These are phyloP conservation scores for Daedaleopsis nitida DNA, from an alignment of 768 basidiomycete genomes.

Conservation along the genomic window DNA sequence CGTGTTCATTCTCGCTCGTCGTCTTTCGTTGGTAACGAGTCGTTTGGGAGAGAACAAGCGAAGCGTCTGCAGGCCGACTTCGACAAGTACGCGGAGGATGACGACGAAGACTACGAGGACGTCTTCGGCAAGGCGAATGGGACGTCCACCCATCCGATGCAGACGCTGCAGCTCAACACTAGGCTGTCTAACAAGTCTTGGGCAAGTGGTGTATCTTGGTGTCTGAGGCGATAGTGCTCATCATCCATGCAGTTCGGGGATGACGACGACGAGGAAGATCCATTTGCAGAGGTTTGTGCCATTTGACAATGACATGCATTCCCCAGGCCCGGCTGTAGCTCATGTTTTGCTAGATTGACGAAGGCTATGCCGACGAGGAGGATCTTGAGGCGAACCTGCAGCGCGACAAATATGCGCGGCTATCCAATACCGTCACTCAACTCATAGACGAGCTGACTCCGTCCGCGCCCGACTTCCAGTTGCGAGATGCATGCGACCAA, in stretches of 20 bases:
- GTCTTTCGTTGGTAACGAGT: slow-evolving; percentile 42
- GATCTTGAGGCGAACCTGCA: slow-evolving; percentile 91
- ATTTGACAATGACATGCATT: neutral
- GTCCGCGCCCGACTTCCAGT: slow-evolving; percentile 76
- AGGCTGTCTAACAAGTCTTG: slow-evolving; percentile 88
- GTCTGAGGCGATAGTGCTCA: neutral
- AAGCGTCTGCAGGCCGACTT: slow-evolving; percentile 64
- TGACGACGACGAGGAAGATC: slow-evolving; percentile 91
- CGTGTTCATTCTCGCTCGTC: slow-evolving; percentile 59
- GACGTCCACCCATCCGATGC: slow-evolving; percentile 62
- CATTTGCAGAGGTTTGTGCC: slow-evolving; percentile 81
- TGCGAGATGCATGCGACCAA: slow-evolving; percentile 86
- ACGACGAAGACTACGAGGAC: slow-evolving; percentile 94
- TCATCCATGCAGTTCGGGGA: slow-evolving; percentile 61
- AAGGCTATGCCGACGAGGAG: slow-evolving; percentile 90
- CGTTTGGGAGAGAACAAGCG: slow-evolving; percentile 70
- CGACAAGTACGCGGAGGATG: slow-evolving; percentile 84
- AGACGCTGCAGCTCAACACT: slow-evolving; percentile 84
- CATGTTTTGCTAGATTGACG: slow-evolving; percentile 66
- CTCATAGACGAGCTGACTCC: slow-evolving; percentile 87
- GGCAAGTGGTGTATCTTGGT: slow-evolving; percentile 44
- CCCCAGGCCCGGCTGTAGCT: neutral
- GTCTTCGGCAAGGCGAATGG: slow-evolving; percentile 83
- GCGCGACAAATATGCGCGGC: slow-evolving; percentile 89
- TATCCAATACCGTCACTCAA: slow-evolving; percentile 79